Evolutionary conservation across 257 asterid genomes (phyloP), one percentile per base, ranked within the genome.

Genomic region (Eucommia ulmoides): DNA sequence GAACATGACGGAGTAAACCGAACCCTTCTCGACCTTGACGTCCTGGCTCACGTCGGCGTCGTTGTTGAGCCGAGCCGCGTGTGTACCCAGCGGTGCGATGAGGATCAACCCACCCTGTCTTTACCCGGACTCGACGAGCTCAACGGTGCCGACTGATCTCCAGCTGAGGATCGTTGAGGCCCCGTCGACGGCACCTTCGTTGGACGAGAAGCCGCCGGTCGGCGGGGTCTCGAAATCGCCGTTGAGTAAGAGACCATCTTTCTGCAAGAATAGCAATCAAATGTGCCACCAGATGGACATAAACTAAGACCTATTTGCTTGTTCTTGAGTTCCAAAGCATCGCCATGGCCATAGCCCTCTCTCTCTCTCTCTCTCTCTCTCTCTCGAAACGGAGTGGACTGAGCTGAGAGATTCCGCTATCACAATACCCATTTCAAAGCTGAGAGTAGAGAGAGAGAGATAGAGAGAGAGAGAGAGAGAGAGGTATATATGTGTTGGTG

Each of bases 91-190:
- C 3, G 96, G 98, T 10, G 85, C 86, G 45, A 89, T 89, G 66
- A 89, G 86, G 79, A 89, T 82, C 93, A 89, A 84, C 22, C 93
- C 98, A 3, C 98, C 94, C 52, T 89, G 98, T 56, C 71, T 89
- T 72, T 89, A 70, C 46, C 96, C 98, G 0, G 94, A 74, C 53
- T 75, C 82, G 2, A 89, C 96, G 2, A 78, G 33, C 74, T 89
- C 98, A 22, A 85, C 96, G 0, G 82, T 74, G 53, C 96, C 98
- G 49, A 78, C 75, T 29, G 92, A 55, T 69, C 61, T 82, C 96
- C 98, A 89, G 58, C 79, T 64, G 6, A 96, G 96, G 20, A 89
- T 72, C 18, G 62, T 15, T 6, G 68, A 49, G 12, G 82, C 72
- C 33, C 76, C 93, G 14, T 71, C 88, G 16, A 81, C 58, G n/a